Evolutionary conservation across 2,329 filamentous ascomycete species (phyloP), one percentile per base, ranked within the genome.

Genomic region (Fusarium mangiferae): DNA sequence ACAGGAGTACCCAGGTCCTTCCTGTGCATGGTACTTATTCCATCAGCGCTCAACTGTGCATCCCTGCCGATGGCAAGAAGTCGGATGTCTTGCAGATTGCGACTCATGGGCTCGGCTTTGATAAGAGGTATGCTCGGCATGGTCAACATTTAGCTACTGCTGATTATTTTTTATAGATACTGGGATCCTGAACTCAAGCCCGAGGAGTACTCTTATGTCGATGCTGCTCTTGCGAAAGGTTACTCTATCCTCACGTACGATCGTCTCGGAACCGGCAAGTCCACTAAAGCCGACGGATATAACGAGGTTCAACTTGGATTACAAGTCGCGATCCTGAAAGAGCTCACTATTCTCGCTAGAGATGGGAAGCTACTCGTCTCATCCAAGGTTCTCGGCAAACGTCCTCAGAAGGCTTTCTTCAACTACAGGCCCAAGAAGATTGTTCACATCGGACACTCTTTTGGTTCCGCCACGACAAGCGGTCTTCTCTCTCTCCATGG

Each of bases 1-100:
- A 48, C 6, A 58, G 30, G 3, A 48, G 41, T 1, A 2, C 5
- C 1, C 14, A 35, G 10, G 10, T 18, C 1, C 7, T n/a, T 6
- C n/a, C 30, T 0, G n/a, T 58, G 9, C 20, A 28, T 1, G 55
- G 55, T 0, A 48, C 41, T 4, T 58, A 58, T 14, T 58, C 41
- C 2, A 48, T 58, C 30, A 28, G 3, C 14, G 55, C 55, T 28
- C 41, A 58, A 2, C 24, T 58, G 6, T 58, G 55, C 20, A 58
- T 58, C 1, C 30, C 41, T 0, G 4, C 10, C 3, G 6, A n/a
- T 18, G 41, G 55, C 4, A 18, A 28, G 3, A 58, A 58, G 24
- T 28, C 39, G 6, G n/a, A 58, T 10, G 5, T 48, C 1, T 15
- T 58, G 14, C 55, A 58, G 20, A 28, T 58, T 7, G 55, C 30